Percentiles rank a stretch among this genome's conserved stretches.
Conservation (phyloP, 169 alveolate species). For the Perkinsus chesapeaki region DNA sequence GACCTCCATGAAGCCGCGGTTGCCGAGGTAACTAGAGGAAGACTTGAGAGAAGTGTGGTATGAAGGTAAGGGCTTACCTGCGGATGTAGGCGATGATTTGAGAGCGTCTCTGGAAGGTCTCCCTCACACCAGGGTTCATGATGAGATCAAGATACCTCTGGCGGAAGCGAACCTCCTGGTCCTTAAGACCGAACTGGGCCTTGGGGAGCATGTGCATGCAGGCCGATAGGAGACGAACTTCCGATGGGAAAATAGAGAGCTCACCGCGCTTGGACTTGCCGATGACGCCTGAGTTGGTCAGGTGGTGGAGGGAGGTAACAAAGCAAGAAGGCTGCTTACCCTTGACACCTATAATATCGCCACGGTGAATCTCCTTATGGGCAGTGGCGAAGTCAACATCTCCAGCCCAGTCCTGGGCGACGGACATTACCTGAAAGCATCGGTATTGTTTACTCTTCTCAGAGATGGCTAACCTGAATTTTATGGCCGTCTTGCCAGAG, state of each 20-base stretch:
- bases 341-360: constrained; percentile 80
- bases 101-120: constrained; percentile 77
- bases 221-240: constrained; percentile 76
- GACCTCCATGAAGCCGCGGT: constrained; percentile 87
- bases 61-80: constrained; percentile 5
- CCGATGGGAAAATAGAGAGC: constrained; percentile 81
- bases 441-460: constrained; percentile 37
- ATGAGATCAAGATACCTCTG: constrained; percentile 94
- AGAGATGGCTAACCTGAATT: constrained; percentile 68
- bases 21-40: constrained; percentile 54
- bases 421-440: constrained; percentile 35
- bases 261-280: constrained; percentile 94
- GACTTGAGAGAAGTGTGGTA: neutral
- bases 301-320: constrained; percentile 19
- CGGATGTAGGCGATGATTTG: constrained; percentile 67
- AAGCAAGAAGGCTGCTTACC: constrained; percentile 52
- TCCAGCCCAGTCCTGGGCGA: constrained; percentile 21
- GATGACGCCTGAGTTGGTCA: constrained; percentile 45
- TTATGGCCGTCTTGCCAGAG: constrained; percentile 70
- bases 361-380: constrained; percentile 59
- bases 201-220: constrained; percentile 95
- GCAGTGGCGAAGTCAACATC: constrained; percentile 55
- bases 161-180: constrained; percentile 72
- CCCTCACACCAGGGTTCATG: constrained; percentile 74
- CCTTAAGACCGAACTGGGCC: constrained; percentile 85